A percentile compares a stretch with the other conserved stretches of the same genome.
Conservation (phyloP, 768 basidiomycete genomes). For the Sporobolomyces pararoseus region DNA sequence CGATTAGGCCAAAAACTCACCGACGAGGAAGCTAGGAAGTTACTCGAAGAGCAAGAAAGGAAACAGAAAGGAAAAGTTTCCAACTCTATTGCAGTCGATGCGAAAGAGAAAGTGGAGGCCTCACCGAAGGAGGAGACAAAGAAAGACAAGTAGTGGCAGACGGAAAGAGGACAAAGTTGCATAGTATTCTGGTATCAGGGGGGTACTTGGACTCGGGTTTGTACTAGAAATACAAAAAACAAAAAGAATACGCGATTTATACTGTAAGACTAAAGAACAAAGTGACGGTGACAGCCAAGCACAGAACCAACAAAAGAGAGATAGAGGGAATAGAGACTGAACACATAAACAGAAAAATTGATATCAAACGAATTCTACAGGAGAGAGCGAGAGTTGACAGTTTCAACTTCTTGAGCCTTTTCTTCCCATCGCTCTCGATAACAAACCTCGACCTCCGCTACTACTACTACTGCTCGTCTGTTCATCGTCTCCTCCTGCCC, state of each 20-base stretch:
- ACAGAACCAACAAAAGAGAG: no score
- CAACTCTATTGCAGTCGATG: neutral
- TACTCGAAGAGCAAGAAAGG: conserved; percentile 23
- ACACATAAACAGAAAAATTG: neutral
- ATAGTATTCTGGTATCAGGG: no score
- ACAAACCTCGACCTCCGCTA: neutral
- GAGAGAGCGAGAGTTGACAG: neutral
- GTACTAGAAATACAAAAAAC: no score
- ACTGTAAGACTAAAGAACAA: no score
- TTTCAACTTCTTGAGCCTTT: conserved; percentile 14
- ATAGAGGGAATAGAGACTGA: neutral
- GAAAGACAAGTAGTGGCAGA: conserved; percentile 38
- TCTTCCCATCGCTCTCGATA: conserved; percentile 22
- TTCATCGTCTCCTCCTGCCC: neutral
- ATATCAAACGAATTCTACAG: no score
- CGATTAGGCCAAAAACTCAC: conserved; percentile 31
- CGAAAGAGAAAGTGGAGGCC: neutral
- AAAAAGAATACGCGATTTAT: no score
- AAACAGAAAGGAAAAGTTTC: conserved; percentile 5
- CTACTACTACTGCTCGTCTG: conserved; percentile 2
- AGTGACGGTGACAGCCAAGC: no score
- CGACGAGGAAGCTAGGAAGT: conserved; percentile 30
- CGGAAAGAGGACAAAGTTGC: no score
- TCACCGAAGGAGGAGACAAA: conserved; percentile 23
- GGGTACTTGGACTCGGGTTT: no score